Percentiles rank a stretch among this genome's conserved stretches.
These are phyloP conservation scores for Cercospora zeina DNA, from an alignment of 2,329 filamentous ascomycete genomes.

Conservation along the genomic window DNA sequence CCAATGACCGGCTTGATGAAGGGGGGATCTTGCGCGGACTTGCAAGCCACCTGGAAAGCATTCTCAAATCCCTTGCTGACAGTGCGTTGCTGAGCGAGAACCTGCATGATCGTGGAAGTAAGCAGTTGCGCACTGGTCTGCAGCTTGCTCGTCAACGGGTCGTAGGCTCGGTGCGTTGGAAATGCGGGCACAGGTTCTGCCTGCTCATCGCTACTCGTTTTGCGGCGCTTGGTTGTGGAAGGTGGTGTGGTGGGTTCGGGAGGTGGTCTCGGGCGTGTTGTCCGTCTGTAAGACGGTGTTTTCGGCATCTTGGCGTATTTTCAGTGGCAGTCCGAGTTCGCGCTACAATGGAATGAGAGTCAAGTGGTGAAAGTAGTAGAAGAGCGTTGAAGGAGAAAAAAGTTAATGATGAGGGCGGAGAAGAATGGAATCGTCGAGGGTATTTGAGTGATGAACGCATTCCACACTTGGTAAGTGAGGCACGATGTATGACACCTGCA, in stretches of 20 bases:
- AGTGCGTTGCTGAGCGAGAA: neutral
- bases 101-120: neutral
- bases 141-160: neutral
- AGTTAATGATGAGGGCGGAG: neutral
- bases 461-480: neutral
- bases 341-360: neutral
- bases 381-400: neutral
- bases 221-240: neutral
- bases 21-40: neutral
- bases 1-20: neutral
- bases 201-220: neutral
- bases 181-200: neutral
- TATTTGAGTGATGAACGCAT: neutral
- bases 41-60: neutral
- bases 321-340: neutral
- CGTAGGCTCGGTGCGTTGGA: too few species aligned
- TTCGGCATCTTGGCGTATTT: neutral
- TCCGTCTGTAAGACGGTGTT: too few species aligned
- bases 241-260: neutral
- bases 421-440: neutral
- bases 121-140: neutral
- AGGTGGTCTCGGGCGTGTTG: neutral
- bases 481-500: neutral
- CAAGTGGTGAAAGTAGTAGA: neutral
- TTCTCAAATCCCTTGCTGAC: neutral